Conservation (phyloP, 164 flowering plant species). For the Warburgia ugandensis region DNA sequence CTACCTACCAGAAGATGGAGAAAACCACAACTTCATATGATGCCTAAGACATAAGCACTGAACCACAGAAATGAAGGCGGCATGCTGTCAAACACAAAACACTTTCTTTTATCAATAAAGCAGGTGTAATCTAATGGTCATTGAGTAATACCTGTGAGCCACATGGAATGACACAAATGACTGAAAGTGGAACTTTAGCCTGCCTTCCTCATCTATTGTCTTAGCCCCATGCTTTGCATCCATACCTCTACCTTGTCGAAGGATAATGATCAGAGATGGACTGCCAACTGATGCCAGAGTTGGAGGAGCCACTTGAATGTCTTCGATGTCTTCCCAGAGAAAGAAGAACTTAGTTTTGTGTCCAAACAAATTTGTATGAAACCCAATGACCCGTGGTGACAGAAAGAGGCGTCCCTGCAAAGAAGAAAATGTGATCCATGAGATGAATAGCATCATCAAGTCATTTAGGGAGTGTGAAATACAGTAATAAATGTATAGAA, state of each 20-base stretch:
- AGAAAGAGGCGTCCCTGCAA: conserved; percentile 91
- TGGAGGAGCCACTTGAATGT: conserved; percentile 67
- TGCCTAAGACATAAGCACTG: too few species aligned
- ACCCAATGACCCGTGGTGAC: conserved; percentile 89
- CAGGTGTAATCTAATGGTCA: too few species aligned
- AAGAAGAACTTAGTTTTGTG: conserved; percentile 87
- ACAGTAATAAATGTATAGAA: too few species aligned
- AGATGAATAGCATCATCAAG: background rate
- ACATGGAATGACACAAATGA: conserved; percentile 84
- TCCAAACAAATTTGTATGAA: conserved; percentile 81
- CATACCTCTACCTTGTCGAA: conserved; percentile 70
- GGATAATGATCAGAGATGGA: conserved; percentile 66
- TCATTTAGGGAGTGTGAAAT: too few species aligned
- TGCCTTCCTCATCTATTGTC: conserved; percentile 73
- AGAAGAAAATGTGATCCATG: background rate
- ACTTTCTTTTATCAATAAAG: background rate
- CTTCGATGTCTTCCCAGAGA: conserved; percentile 96
- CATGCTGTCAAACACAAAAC: too few species aligned
- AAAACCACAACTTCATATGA: too few species aligned
- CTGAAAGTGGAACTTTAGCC: conserved; percentile 90
- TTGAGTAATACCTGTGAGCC: conserved; percentile 58
- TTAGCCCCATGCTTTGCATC: conserved; percentile 95
- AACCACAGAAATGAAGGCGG: too few species aligned
- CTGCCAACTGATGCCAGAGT: conserved; percentile 89
- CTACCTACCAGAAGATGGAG: too few species aligned